Conservation (phyloP, 2,329 filamentous ascomycete species). For the Didymella sp. region DNA sequence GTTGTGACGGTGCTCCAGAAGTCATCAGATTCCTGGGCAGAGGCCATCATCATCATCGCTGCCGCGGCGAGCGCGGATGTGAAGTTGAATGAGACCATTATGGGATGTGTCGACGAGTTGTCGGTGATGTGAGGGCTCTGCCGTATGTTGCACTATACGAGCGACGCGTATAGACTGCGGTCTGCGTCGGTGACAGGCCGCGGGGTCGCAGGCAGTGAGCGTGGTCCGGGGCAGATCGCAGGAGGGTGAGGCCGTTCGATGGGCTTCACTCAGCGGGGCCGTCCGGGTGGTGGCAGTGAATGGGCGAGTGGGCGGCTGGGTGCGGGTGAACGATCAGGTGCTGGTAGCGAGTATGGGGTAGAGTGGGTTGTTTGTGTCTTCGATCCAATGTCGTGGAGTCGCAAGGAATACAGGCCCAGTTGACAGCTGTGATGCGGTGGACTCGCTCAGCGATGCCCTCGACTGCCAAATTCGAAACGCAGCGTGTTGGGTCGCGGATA, state of each 20-base stretch:
- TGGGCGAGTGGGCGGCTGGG: slow-evolving; percentile 11
- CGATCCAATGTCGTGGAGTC: slow-evolving; percentile 19
- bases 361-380: slow-evolving; percentile 17
- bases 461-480: slow-evolving; percentile 46
- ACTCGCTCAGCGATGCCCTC: slow-evolving; percentile 47
- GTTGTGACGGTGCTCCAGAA: slow-evolving; percentile 28
- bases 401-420: slow-evolving; percentile 20
- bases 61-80: slow-evolving; percentile 43
- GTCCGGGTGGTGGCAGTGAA: slow-evolving; percentile 19
- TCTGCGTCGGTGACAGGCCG: slow-evolving; percentile 26
- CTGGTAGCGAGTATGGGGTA: slow-evolving; percentile 12
- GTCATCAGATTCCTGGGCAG: slow-evolving; percentile 29
- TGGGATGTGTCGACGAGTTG: slow-evolving; percentile 14
- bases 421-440: slow-evolving; percentile 32
- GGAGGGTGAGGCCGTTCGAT: slow-evolving; percentile 14
- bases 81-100: slow-evolving; percentile 46
- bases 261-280: slow-evolving; percentile 9
- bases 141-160: slow-evolving; percentile 24
- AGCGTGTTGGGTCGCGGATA: slow-evolving; percentile 42
- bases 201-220: slow-evolving; percentile 6
- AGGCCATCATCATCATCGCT: slow-evolving; percentile 38
- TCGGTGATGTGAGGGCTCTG: slow-evolving; percentile 12
- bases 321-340: slow-evolving; percentile 12
- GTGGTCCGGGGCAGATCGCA: slow-evolving; percentile 33
- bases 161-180: slow-evolving; percentile 26